These are phyloP conservation scores for Rhodotorula diobovata DNA, from an alignment of 768 basidiomycete species.

Conservation along the genomic window DNA sequence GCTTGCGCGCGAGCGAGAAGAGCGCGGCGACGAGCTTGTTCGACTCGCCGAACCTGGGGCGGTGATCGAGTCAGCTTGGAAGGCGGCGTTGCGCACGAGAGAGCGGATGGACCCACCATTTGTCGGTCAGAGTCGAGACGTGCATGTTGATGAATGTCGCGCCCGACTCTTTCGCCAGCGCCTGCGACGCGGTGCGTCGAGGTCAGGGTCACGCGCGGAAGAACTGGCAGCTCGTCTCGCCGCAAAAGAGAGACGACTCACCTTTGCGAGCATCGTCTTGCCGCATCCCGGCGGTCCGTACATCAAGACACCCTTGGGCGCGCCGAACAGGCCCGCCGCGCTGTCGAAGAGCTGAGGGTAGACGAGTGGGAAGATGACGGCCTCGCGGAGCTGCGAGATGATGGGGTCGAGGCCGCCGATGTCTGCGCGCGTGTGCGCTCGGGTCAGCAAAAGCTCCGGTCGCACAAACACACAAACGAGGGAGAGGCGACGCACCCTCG, in stretches of 20 bases:
- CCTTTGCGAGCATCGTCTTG: slow-evolving; percentile 97
- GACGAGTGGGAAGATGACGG: slow-evolving; percentile 88
- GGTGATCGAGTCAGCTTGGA: slow-evolving; percentile 16
- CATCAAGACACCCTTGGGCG: slow-evolving; percentile 92
- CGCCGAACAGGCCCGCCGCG: slow-evolving; percentile 71
- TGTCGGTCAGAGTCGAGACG: slow-evolving; percentile 67
- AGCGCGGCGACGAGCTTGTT: slow-evolving; percentile 94
- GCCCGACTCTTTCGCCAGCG: slow-evolving; percentile 91
- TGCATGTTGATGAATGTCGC: slow-evolving; percentile 93
- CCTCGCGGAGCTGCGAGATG: slow-evolving; percentile 82
- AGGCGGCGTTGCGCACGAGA: neutral
- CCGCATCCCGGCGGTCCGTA: slow-evolving; percentile 98
- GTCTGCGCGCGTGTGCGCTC: slow-evolving; percentile 51
- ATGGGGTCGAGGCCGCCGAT: slow-evolving; percentile 92
- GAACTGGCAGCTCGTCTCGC: too few relatives aligned
- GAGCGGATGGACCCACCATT: slow-evolving; percentile 44
- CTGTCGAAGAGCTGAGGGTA: slow-evolving; percentile 82
- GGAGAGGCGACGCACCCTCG: slow-evolving; percentile 54
- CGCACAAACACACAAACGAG: neutral
- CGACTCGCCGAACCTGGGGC: slow-evolving; percentile 72
- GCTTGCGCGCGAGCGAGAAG: slow-evolving; percentile 87
- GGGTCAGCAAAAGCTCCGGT: slow-evolving; percentile 22
- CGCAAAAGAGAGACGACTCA: neutral
- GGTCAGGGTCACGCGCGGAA: too few relatives aligned
- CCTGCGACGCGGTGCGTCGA: slow-evolving; percentile 44